Base-by-base conservation (phyloP, 140 eudicot species). In the Stevia rebaudiana region DNA sequence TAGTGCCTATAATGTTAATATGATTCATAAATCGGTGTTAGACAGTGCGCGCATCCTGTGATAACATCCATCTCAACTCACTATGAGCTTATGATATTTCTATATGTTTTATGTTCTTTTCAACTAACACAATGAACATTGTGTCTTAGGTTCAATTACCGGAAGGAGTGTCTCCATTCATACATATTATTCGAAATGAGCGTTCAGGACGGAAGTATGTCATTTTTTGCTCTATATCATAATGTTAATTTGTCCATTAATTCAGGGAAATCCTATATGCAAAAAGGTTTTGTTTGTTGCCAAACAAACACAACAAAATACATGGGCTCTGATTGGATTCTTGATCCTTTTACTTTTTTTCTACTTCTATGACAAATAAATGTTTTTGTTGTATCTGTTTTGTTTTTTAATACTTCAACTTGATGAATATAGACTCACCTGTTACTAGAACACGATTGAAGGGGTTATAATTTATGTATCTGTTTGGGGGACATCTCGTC, bases 121-220 rank as follows among this genome's bases (percentile, higher is more conserved):
- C 40, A 58, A 51, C 55, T 81, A 61, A 81, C 65, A 42, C 39
- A 13, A 9, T 52, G 60, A 71, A 36, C 33, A 16, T 63, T 73
- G 12, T 49, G 44, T 77, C 39, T 67, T 63, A 57, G 54, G 61
- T 43, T 70, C 73, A 77, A 75, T 61, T 81, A 74, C 86, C 83
- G 7, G 80, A 81, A 70, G 83, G 86, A 36, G 70, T 81, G 70
- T 62, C 83, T 51, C 80, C 77, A 60, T 77, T 81, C 76, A 70
- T 53, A 77, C 75, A 60, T 60, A 81, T 81, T 33, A 81, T 65
- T 42, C 83, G 78, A 41, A 81, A 81, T 31, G 95, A 83, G 22
- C 82, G 80, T 72, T 72, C 74, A 17, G 81, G 89, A 47, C 75
- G 83, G 19, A 90, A 84, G 97, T 90, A 86, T 48, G 72, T 46